Evolutionary conservation across 169 alveolate species (phyloP).

Genomic region (Eimeria zaria): DNA sequence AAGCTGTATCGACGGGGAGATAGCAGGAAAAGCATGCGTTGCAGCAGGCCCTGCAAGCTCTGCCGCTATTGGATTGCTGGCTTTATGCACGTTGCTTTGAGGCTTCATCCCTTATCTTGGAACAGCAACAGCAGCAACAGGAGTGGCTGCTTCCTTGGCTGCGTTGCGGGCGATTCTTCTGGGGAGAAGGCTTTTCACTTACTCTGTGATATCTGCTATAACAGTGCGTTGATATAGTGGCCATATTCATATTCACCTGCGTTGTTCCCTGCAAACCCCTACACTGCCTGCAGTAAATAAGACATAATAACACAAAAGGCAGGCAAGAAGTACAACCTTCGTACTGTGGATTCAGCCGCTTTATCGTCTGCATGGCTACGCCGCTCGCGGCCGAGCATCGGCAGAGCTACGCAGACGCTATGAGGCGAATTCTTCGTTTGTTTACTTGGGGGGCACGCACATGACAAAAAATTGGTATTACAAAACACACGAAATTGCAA

Average conservation of each 20-base stretch:
- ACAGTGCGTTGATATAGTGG: neutral
- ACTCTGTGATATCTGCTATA: neutral
- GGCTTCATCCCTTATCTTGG: neutral
- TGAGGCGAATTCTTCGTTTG: neutral
- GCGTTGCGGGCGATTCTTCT: neutral
- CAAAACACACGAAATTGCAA: neutral
- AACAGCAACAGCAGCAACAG: neutral
- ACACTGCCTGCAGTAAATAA: slow-evolving; percentile 4
- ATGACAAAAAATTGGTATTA: no score
- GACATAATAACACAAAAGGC: neutral
- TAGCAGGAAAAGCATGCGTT: neutral
- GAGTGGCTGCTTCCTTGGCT: neutral
- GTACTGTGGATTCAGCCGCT: neutral
- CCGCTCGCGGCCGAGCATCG: neutral
- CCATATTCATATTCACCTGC: neutral
- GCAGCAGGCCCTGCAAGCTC: slow-evolving; percentile 3
- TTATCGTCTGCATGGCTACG: neutral
- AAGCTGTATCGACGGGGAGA: slow-evolving; percentile 47
- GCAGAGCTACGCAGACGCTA: neutral
- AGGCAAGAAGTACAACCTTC: no score
- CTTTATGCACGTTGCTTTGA: neutral
- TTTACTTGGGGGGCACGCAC: neutral
- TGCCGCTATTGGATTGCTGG: neutral
- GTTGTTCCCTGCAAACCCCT: neutral
- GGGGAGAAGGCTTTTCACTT: neutral